Evolutionary conservation across 768 basidiomycete species (phyloP), one percentile per base, ranked within the genome.

Genomic region (Vararia minispora): DNA sequence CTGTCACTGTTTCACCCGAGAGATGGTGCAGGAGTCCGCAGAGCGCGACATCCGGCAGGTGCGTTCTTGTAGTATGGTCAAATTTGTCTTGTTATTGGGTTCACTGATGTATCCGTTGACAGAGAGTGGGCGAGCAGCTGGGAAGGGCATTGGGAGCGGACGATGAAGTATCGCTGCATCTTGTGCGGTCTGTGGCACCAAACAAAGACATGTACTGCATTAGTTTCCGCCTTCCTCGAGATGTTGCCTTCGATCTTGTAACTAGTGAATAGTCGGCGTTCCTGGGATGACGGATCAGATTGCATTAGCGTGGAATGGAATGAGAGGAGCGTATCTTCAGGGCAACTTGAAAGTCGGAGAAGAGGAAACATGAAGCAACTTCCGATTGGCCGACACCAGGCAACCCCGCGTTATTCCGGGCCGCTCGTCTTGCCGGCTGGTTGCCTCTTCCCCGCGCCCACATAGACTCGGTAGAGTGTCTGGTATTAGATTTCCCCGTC

Each of bases 171-270:
- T 56, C 58, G 11, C 55, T 88, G 6, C 80, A 89, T 51, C 69
- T 79, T 47, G 92, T 99, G 34, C 79, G 95, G 39, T 81, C 83
- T 8, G 95, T 98, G 8, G 90, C 95, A 1, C 94, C 94, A 6
- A 84, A 77, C 60, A 98, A 99, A 61, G 82, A 90, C 52, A 97
- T 98, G 94, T 98, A 92, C 58, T 92, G 94, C 58, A 73, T 99
- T 39, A 83, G 83, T 57, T 98, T 99, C 68, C 58, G 74, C 46
- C 64, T 87, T 7, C 78, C 80, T 14, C 55, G 54, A 31, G 58
- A 52, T 26, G 64, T 65, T 7, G 70, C 68, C 4, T 63, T 57
- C 35, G 54, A 36, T 11, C 14, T n/a, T n/a, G n/a, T n/a, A n/a
- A n/a, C n/a, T n/a, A n/a, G n/a, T n/a, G n/a, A n/a, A n/a, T n/a